Conservation (phyloP, 441 rosid genomes). For the Gossypium gossypioides region DNA sequence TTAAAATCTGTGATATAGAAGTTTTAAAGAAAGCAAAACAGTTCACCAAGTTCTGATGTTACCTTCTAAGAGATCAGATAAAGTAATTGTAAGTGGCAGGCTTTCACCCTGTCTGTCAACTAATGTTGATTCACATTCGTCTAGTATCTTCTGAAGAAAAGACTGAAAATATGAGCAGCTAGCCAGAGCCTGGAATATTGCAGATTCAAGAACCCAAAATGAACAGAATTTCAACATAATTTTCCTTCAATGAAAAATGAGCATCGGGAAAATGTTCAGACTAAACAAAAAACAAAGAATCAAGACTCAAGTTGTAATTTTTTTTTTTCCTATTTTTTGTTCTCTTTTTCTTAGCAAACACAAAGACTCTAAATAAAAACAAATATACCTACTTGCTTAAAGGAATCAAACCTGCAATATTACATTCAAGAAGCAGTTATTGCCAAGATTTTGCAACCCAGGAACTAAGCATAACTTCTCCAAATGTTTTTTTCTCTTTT, state of each 20-base stretch:
- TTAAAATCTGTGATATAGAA: not conserved
- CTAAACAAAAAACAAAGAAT: not conserved
- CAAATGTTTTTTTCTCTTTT: slow-evolving; percentile 8
- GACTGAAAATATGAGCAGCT: slow-evolving; percentile 55
- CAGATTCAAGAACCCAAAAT: not conserved
- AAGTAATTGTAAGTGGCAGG: slow-evolving; percentile 54
- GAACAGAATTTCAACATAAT: not conserved
- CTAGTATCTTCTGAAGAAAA: slow-evolving; percentile 48
- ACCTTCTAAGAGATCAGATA: slow-evolving; percentile 62
- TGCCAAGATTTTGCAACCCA: slow-evolving; percentile 74
- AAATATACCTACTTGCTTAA: slow-evolving; percentile 7
- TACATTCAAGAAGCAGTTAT: slow-evolving; percentile 76
- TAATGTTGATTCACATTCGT: slow-evolving; percentile 30
- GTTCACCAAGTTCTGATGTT: slow-evolving; percentile 4
- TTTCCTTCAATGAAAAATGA: not conserved
- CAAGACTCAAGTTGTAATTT: not conserved
- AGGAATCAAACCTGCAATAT: slow-evolving; percentile 53
- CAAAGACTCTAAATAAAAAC: not conserved
- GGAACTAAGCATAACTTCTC: slow-evolving; percentile 40
- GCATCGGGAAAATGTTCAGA: not conserved
- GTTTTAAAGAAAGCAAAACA: not conserved
- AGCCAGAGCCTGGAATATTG: slow-evolving; percentile 57
- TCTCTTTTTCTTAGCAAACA: not conserved
- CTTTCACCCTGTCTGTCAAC: slow-evolving; percentile 31
- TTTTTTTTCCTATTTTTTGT: not conserved